Evolutionary conservation across 768 basidiomycete genomes (phyloP), one percentile per base, ranked within the genome.

Genomic region (Kwoniella sp.): DNA sequence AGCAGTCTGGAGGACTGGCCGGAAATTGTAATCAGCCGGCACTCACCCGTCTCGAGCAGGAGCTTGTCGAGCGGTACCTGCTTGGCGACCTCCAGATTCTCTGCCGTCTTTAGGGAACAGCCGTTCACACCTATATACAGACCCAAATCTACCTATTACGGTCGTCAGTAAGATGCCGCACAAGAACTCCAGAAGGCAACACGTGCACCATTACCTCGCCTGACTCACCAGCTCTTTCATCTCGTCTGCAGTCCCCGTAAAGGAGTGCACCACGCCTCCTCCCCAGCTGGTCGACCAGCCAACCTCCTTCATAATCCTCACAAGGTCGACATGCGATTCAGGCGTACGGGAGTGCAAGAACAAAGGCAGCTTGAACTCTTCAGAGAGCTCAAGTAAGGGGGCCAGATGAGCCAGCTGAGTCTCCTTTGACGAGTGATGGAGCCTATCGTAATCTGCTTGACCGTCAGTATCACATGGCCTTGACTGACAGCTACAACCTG

Each of bases 201-300:
- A n/a, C n/a, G n/a, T n/a, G n/a, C n/a, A n/a, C n/a, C n/a, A n/a
- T n/a, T n/a, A n/a, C n/a, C n/a, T n/a, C n/a, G n/a, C n/a, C n/a
- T n/a, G 10, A 71, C 82, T 64, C 52, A 87, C 85, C 39, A 87
- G 73, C 65, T 89, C 87, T 7, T 69, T 62, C 12, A 80, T 81
- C 65, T 90, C 87, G 31, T 78, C 79, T 3, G 65, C 63, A 0
- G 79, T 79, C 3, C 88, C 88, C 0, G 87, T 88, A 73, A 88
- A 88, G 56, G 85, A 86, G 66, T 89, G 88, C 3, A 88, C 86
- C 19, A 89, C 88, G 1, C 87, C 88, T 3, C 86, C 84, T 19
- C 77, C 78, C 86, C 50, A 81, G 75, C 25, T 68, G 73, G 53
- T 73, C 14, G 79, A 78, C 64, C 85, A 86, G 1, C 85, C 83